Evolutionary conservation across 1,284 basidiomycete genomes (phyloP).

Genomic region (Apiotrichum laibachii): DNA sequence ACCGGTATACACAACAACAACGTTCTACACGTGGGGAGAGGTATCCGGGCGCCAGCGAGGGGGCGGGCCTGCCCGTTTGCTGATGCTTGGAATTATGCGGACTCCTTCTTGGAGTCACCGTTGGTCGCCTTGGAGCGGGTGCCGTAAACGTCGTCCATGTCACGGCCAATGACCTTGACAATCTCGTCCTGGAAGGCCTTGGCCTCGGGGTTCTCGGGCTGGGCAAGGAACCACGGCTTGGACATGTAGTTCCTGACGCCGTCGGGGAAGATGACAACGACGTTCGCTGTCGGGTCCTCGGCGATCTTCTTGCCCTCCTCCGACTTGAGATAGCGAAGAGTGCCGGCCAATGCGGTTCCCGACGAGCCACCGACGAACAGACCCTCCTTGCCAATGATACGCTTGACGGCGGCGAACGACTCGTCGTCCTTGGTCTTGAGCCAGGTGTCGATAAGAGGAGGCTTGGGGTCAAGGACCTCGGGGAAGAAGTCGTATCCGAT

Average conservation of each 20-base stretch:
- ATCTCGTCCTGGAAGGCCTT: conserved; percentile 15
- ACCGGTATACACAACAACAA: conserved; percentile 11
- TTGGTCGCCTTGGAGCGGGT: conserved; percentile 4
- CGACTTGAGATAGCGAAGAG: conserved; percentile 69
- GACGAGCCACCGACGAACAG: conserved; percentile 88
- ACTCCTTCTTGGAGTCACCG: not conserved
- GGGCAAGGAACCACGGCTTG: conserved; percentile 57
- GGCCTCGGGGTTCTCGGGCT: conserved; percentile 8
- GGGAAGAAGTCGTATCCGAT: conserved; percentile 89
- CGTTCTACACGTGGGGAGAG: conserved; percentile 11
- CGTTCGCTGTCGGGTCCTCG: conserved; percentile 71
- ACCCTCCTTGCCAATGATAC: conserved; percentile 80
- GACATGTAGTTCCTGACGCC: conserved; percentile 96
- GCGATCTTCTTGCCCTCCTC: conserved; percentile 67
- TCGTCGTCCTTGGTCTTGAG: conserved; percentile 81
- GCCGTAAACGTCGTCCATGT: conserved; percentile 22
- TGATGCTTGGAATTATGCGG: conserved; percentile 4
- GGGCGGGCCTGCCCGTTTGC: conserved; percentile 9
- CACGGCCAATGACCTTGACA: conserved; percentile 20
- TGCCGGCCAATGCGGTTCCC: conserved; percentile 76
- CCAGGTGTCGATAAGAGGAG: conserved; percentile 63
- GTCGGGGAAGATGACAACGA: conserved; percentile 85
- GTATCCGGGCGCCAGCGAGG: conserved; percentile 10
- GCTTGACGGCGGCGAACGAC: conserved; percentile 70
- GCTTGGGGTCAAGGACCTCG: conserved; percentile 58